Evolutionary conservation across 73 alveolate genomes (phyloP).

Genomic region (Urostyla sp.): DNA sequence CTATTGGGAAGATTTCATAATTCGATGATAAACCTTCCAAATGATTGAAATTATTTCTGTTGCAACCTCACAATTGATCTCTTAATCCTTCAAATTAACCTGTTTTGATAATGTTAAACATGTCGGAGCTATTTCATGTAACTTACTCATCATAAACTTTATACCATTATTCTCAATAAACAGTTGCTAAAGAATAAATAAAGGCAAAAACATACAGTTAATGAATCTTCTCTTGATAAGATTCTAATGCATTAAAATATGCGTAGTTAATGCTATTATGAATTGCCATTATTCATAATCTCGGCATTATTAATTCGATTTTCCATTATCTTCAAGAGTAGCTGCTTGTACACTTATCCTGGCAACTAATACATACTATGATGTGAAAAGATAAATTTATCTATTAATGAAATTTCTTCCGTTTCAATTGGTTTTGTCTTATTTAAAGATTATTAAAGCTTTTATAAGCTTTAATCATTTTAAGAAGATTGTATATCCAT

Average conservation of each 20-base stretch:
- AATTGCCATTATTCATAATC: slow-evolving; percentile 23
- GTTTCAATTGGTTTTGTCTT: slow-evolving; percentile 62
- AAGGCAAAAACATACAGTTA: slow-evolving; percentile 14
- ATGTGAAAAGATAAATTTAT: slow-evolving; percentile 64
- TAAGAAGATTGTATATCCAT: slow-evolving; percentile 9
- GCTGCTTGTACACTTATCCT: slow-evolving; percentile 26
- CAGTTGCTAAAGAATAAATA: slow-evolving; percentile 6
- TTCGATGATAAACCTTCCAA: slow-evolving; percentile 44
- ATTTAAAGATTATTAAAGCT: slow-evolving; percentile 54
- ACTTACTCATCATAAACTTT: slow-evolving; percentile 38
- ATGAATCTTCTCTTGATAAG: slow-evolving; percentile 68
- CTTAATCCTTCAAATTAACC: slow-evolving; percentile 52
- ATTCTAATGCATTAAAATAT: slow-evolving; percentile 67
- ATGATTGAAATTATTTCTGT: slow-evolving; percentile 60
- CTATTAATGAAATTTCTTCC: slow-evolving; percentile 67
- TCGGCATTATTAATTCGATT: slow-evolving; percentile 52
- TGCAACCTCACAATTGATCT: slow-evolving; percentile 58
- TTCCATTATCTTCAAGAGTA: slow-evolving; percentile 56
- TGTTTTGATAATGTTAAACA: slow-evolving; percentile 23
- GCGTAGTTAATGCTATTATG: slow-evolving; percentile 47
- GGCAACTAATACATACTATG: slow-evolving; percentile 52
- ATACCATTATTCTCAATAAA: slow-evolving; percentile 63
- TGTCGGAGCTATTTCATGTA: slow-evolving; percentile 50
- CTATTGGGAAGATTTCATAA: slow-evolving; percentile 6
- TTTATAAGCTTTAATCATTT: neutral